Base-by-base conservation (phyloP, 306 rosid species). In the Myrica gale region DNA sequence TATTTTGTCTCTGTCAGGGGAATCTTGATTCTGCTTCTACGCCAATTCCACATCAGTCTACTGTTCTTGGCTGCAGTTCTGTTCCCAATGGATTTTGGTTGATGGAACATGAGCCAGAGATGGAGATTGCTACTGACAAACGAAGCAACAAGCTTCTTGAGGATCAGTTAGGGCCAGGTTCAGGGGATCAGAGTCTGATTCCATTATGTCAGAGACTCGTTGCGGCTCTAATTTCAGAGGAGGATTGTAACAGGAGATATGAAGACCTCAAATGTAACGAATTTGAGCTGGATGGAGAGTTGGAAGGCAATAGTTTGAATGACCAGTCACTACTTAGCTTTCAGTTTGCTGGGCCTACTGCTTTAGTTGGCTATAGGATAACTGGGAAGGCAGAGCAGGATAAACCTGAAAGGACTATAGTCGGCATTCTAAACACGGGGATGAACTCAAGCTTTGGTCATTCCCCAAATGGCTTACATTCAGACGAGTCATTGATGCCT, bases 141-240 rank as follows among this genome's bases (percentile, higher is more conserved):
- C 80, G 81, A 50, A 82, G 66, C 73, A 86, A 65, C 20, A 88
- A 84, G 69, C 81, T 43, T 71, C 82, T 43, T 67, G 23, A 66
- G 16, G 93, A 86, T 79, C 96, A 86, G 56, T 81, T 82, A 52
- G 73, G 74, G 66, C 80, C 77, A 19, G 83, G 86, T 65, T 81
- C 82, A 77, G 87, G 87, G 79, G 93, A 87, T 85, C 86, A 85
- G 81, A 79, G 69, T 72, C 78, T 82, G 57, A 85, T 88, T 68
- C 92, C 99, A 62, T 91, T 95, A 66, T 95, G 88, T 82, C 96
- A 95, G 85, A 90, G 91, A 78, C 89, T 95, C 82, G 79, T 95
- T 73, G 97, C 97, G 15, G 92, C 99, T 60, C 81, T 95, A 60
- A 92, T 95, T 83, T 82, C 96, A 48, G 97, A 92, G 85, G 97